Percentiles rank a stretch among this genome's conserved stretches.
These are phyloP conservation scores for Smithsoniella earleae DNA, from an alignment of 163 green algal species.

Conservation along the genomic window DNA sequence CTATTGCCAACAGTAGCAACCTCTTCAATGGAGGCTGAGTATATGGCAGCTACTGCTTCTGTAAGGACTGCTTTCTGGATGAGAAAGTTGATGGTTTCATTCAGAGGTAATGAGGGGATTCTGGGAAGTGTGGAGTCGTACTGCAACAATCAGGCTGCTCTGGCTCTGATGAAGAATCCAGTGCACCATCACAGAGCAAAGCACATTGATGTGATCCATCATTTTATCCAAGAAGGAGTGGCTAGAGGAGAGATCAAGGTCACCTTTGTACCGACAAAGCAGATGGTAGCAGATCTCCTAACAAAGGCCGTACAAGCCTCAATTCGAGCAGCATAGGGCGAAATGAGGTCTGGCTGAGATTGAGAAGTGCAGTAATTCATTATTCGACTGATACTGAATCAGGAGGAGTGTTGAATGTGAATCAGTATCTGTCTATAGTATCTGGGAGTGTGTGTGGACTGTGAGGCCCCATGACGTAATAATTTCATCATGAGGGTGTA, in stretches of 20 bases:
- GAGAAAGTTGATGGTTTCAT: conserved; percentile 34
- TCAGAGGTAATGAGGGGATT: not conserved
- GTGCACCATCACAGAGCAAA: conserved; percentile 8
- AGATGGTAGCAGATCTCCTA: conserved; percentile 35
- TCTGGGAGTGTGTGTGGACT: too few relatives aligned
- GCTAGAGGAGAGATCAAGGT: conserved; percentile 18
- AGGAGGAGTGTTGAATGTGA: too few relatives aligned
- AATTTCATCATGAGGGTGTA: too few relatives aligned
- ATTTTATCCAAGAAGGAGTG: conserved; percentile 34
- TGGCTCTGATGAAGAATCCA: conserved; percentile 26
- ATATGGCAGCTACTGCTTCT: conserved; percentile 36
- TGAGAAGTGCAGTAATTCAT: too few relatives aligned
- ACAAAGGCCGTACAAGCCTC: too few relatives aligned
- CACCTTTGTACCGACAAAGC: conserved; percentile 30
- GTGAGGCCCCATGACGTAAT: too few relatives aligned
- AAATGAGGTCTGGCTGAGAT: not conserved
- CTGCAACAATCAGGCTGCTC: conserved; percentile 32
- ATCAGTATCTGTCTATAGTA: not conserved
- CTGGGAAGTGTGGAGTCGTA: not conserved
- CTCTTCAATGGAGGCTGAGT: conserved; percentile 43
- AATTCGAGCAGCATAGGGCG: conserved; percentile 5
- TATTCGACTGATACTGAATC: too few relatives aligned
- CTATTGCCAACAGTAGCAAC: conserved; percentile 42
- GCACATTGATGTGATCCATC: conserved; percentile 38
- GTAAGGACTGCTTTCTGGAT: conserved; percentile 40